Percentiles rank a stretch among this genome's conserved stretches.
These are phyloP conservation scores for Aspergillus sp. DNA, from an alignment of 2,329 filamentous ascomycete genomes.

Conservation along the genomic window DNA sequence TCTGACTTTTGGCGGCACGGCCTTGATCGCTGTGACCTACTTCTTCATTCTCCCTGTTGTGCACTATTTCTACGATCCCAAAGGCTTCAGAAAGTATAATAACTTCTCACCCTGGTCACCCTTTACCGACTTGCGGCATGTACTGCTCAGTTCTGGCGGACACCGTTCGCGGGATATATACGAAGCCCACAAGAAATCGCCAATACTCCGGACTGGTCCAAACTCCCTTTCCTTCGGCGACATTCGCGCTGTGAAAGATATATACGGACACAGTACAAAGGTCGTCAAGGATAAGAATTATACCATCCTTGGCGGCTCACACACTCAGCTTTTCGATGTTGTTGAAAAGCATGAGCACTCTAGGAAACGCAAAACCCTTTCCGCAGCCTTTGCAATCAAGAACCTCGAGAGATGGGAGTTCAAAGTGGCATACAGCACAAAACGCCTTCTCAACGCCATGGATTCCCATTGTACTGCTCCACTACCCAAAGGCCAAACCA, in stretches of 20 bases:
- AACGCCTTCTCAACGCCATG: constrained; percentile 44
- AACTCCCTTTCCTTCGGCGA: constrained; percentile 46
- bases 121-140: constrained; percentile 48
- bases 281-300: constrained; percentile 54
- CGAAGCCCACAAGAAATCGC: constrained; percentile 48
- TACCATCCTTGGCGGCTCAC: constrained; percentile 44
- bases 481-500: constrained; percentile 15
- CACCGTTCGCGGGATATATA: constrained; percentile 45
- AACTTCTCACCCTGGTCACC: constrained; percentile 45
- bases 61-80: neutral
- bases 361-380: constrained; percentile 52
- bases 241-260: constrained; percentile 48
- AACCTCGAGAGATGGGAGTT: constrained; percentile 57
- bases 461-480: constrained; percentile 40
- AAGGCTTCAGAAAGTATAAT: constrained; percentile 49
- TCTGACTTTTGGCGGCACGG: too few species aligned
- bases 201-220: constrained; percentile 48
- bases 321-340: constrained; percentile 54
- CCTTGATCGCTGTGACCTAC: too few species aligned
- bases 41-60: too few species aligned
- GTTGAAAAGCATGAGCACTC: constrained; percentile 53
- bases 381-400: constrained; percentile 53
- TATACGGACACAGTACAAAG: constrained; percentile 53
- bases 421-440: constrained; percentile 54
- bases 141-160: constrained; percentile 45